Conservation (phyloP, 2,329 filamentous ascomycete species). For the Hortaea werneckii region DNA sequence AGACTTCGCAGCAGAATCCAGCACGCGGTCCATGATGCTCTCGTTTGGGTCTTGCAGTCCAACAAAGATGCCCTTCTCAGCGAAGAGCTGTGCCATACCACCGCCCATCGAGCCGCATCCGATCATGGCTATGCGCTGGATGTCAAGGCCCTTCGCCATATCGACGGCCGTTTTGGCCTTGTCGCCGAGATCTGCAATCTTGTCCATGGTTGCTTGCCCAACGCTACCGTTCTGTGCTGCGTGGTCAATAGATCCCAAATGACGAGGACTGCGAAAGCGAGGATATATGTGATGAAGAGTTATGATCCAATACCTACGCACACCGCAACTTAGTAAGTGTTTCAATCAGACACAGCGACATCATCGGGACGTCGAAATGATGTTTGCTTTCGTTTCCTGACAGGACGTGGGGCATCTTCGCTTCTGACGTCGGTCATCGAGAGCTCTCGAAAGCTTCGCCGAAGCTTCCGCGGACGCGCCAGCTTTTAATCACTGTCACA, state of each 20-base stretch:
- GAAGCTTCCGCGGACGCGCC: too few relatives aligned
- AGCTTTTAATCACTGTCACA: too few relatives aligned
- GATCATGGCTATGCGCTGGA: constrained; percentile 43
- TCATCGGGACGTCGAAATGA: too few relatives aligned
- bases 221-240: too few relatives aligned
- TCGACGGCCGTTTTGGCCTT: constrained; percentile 1
- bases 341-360: too few relatives aligned
- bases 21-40: constrained; percentile 37
- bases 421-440: not conserved
- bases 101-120: constrained; percentile 52
- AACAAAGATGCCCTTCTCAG: constrained; percentile 47
- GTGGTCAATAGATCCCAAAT: too few relatives aligned
- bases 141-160: constrained; percentile 11
- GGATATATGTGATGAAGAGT: not conserved
- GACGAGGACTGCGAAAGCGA: not conserved
- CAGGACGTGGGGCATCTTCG: not conserved
- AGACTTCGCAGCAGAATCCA: constrained; percentile 31
- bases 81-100: constrained; percentile 49
- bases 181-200: constrained; percentile 2
- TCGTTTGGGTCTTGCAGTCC: constrained; percentile 45
- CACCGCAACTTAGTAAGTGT: too few relatives aligned
- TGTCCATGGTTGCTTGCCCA: not conserved
- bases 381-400: not conserved
- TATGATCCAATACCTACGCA: not conserved
- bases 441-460: too few relatives aligned